Evolutionary conservation across 2,329 filamentous ascomycete species (phyloP), one percentile per base, ranked within the genome.

Genomic region (Exophiala spinifera): DNA sequence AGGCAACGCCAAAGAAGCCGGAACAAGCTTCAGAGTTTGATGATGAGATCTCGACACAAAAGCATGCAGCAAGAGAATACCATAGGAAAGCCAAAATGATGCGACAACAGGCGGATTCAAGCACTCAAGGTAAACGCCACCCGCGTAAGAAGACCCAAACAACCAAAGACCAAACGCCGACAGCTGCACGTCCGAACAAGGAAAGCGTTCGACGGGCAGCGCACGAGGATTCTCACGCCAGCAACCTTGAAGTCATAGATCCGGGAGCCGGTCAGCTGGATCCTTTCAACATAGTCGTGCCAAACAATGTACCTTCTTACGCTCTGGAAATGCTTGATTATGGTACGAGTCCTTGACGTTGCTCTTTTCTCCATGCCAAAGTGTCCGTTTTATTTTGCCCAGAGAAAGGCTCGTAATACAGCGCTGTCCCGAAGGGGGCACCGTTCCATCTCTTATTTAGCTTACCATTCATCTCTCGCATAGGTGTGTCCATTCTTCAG

Each of bases 271-370:
- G 42, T 25, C 42, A 44, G n/a, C 20, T 44, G 42, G 42, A 44
- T 44, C 42, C 42, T 21, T 44, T 44, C 42, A 44, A 44, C 42
- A 44, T 44, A 44, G 42, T 44, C 42, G n/a, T 44, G 14, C 42
- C 42, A 7, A 23, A 25, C 28, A 44, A 44, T 15, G 20, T 44
- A 10, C 42, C 42, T 23, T 44, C 42, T 25, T 44, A 44, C 23
- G 42, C 15, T 11, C 21, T 44, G 20, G 42, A 44, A 25, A 44
- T 44, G 42, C 42, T 44, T 44, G 42, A 44, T 44, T 44, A 44
- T 44, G 42, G 42, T 44, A 44, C n/a, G 42, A 7, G 10, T 25
- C 20, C 42, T 44, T 13, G 20, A 20, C 20, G 13, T 20, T 42
- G 13, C 4, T 15, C 14, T 19, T 42, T 31, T 31, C 28, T 10